Percentiles rank a stretch among this genome's conserved stretches.
phyloP scores from a whole-genome alignment of 352 stramenopile species.

The Globisporangium rhizosaccharum region DNA sequence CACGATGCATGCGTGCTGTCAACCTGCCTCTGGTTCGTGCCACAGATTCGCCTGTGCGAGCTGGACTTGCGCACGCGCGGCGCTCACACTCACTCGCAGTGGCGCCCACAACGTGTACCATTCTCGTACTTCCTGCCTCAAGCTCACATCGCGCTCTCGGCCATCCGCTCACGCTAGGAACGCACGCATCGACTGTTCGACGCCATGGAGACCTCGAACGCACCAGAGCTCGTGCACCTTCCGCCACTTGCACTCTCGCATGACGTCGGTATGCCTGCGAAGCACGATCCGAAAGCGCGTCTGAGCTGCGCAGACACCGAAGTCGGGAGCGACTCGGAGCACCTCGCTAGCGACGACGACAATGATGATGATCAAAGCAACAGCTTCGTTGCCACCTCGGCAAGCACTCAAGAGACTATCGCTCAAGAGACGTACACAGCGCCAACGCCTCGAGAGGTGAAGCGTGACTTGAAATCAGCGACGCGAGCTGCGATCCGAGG shows the following conservation, averaged over 20 bases:
- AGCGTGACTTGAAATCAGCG: constrained; percentile 39
- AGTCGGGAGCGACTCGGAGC: constrained; percentile 4
- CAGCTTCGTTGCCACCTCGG: constrained; percentile 9
- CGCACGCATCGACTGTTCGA: background rate
- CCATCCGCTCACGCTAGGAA: too few species aligned
- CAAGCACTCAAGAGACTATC: constrained; percentile 4
- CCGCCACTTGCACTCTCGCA: too few species aligned
- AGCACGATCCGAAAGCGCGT: constrained; percentile 43
- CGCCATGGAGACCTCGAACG: background rate
- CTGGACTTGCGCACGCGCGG: too few species aligned
- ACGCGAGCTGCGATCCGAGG: constrained; percentile 36
- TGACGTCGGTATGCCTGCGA: constrained; percentile 19
- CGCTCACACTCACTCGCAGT: too few species aligned
- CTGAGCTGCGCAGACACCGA: constrained; percentile 7
- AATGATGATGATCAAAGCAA: background rate
- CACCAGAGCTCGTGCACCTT: background rate
- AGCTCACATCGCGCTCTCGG: too few species aligned
- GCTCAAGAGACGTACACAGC: constrained; percentile 18
- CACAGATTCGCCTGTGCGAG: too few species aligned
- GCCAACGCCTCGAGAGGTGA: constrained; percentile 19
- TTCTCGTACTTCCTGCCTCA: too few species aligned
- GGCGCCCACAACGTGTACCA: too few species aligned
- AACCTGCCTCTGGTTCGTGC: too few species aligned
- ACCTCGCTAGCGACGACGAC: background rate
- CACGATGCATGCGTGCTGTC: too few species aligned